Evolutionary conservation across 169 alveolate species (phyloP), one percentile per base, ranked within the genome.

Genomic region (Plasmodium cynomolgi): DNA sequence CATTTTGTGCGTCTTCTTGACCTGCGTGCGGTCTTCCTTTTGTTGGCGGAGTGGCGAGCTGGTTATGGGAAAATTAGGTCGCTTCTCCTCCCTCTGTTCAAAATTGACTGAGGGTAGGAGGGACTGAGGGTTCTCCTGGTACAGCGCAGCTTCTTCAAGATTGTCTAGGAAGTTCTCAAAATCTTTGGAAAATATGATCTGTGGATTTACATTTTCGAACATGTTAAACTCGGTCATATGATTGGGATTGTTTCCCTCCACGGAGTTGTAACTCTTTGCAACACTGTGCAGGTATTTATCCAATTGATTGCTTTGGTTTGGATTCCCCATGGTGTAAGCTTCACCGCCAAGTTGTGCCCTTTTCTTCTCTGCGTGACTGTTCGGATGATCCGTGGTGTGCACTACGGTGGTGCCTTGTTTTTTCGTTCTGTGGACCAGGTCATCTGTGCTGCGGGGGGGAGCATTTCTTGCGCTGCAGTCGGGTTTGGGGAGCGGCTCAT

Each of bases 91-190:
- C 31, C 86, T 31, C 3, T 77, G 81, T 31, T 54, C 72, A 34
- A 75, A 86, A 79, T 86, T 68, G 5, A 50, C 23, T 50, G 39
- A 44, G 8, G 47, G 34, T 85, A 74, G 26, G n/a, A 54, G 26
- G 23, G 80, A 34, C 23, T 77, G n/a, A n/a, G n/a, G n/a, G n/a
- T n/a, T 73, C 17, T 54, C 8, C 58, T 41, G 29, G 79, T 84
- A 84, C 44, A 75, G n/a, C 44, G 77, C 86, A n/a, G 41, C 85
- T 41, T 86, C 93, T 6, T 58, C 93, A 8, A 77, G 37, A 77
- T 86, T 86, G 71, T 86, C 93, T 9, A 86, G 84, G 44, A 86
- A 86, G 41, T 86, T 86, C 68, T 86, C 86, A 77, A 86, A 86
- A 3, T 86, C 93, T 54, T 75, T 86, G 37, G 93, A 86, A 86